Evolutionary conservation across 495 filamentous ascomycete species (phyloP), one percentile per base, ranked within the genome.

Genomic region (Talaromyces trachyspermus): DNA sequence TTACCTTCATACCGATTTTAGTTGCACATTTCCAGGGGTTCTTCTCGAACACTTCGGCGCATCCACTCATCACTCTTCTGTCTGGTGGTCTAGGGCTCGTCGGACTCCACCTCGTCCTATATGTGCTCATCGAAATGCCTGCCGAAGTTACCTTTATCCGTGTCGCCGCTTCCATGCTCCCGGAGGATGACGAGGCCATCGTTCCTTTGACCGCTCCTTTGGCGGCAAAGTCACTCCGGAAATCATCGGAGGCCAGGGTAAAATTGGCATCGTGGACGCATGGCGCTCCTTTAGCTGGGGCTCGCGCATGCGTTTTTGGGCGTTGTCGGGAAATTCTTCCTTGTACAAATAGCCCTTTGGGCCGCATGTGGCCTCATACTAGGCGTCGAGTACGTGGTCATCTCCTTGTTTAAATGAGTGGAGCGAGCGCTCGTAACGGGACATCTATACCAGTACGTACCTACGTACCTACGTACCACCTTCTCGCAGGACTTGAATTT

Each of bases 171-270:
- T 83, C 81, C 3, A 74, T 86, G 59, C 76, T 89, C 0, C 71
- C 82, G 0, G 82, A 86, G 47, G 71, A 77, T 20, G 66, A 86
- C 38, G 80, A 88, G 60, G 73, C 79, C 3, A 85, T 89, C 49
- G 80, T 89, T 37, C 78, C n/a, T 87, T 88, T 44, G 85, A 89
- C 65, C 77, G 82, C 40, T 77, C 71, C 38, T 86, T 86, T 49
- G 78, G 72, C 30, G 72, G 78, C 11, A 78, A 77, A 54, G 71
- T 79, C 15, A 58, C 64, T 22, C 76, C 82, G 17, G 77, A 74
- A 17, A 74, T 85, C 36, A 66, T 87, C 5, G 83, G 80, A 49
- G 87, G 86, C 44, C 77, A 74, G 58, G 83, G 85, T 54, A 76
- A 71, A 51, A 70, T 85, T 45, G 77, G 77, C 36, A 73, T 90